phyloP scores from a whole-genome alignment of 2,329 filamentous ascomycete species.

The Fusarium tjaetaba region DNA sequence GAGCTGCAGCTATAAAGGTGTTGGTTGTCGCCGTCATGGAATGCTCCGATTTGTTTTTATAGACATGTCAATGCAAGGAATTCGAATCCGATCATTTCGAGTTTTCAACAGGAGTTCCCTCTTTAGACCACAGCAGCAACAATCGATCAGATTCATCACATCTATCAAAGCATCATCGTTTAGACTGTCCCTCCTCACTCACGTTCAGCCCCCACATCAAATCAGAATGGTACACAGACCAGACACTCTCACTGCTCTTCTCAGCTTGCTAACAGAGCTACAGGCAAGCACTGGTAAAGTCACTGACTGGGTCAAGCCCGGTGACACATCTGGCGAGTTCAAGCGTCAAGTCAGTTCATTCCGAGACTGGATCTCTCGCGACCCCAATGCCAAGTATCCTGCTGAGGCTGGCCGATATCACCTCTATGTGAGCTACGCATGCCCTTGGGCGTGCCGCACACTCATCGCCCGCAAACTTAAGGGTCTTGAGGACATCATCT shows the following conservation, averaged over 20 bases:
- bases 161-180: constrained; percentile 12
- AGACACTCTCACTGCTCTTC: background rate
- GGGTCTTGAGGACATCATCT: constrained; percentile 86
- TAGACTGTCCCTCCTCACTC: background rate
- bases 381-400: constrained; percentile 78
- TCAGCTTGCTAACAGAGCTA: constrained; percentile 21
- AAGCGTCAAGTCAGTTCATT: constrained; percentile 88
- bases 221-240: constrained; percentile 39
- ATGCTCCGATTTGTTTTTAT: constrained; percentile 2
- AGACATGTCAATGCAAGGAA: constrained; percentile 37
- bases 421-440: constrained; percentile 93
- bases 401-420: constrained; percentile 92
- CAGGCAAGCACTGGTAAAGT: constrained; percentile 56
- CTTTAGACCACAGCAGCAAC: constrained; percentile 7
- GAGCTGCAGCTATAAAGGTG: constrained; percentile 36
- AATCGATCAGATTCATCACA: constrained; percentile 14
- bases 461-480: constrained; percentile 91
- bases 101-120: constrained; percentile 13
- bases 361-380: constrained; percentile 79
- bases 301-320: constrained; percentile 83
- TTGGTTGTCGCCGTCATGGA: constrained; percentile 31
- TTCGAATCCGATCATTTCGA: constrained; percentile 30
- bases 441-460: constrained; percentile 91
- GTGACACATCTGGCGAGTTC: constrained; percentile 88
- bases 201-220: constrained; percentile 19